Evolutionary conservation across 2,329 filamentous ascomycete genomes (phyloP).

Genomic region (Clonostachys sp.): DNA sequence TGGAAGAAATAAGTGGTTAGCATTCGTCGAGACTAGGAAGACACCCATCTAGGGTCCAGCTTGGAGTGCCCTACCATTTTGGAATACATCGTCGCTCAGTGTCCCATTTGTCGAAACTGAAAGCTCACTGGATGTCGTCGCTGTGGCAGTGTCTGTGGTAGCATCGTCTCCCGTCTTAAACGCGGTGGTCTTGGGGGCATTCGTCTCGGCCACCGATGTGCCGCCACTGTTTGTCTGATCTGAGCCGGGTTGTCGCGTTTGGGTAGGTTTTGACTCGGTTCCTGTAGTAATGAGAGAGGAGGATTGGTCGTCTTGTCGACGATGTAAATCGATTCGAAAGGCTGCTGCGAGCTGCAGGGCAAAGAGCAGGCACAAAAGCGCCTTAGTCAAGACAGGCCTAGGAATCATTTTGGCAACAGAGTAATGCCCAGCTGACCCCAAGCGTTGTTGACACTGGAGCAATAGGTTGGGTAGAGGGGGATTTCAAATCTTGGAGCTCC

Average conservation of each 20-base stretch:
- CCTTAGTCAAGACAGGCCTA: too few relatives aligned
- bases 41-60: too few relatives aligned
- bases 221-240: constrained; percentile 3
- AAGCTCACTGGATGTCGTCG: constrained; percentile 1
- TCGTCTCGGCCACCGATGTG: too few relatives aligned
- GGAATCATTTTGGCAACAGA: too few relatives aligned
- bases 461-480: too few relatives aligned
- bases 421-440: too few relatives aligned
- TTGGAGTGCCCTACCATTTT: constrained; percentile 21
- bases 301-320: constrained; percentile 23
- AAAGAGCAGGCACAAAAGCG: too few relatives aligned
- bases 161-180: neutral
- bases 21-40: neutral
- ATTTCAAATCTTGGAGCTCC: too few relatives aligned
- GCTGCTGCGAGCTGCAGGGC: constrained; percentile 28
- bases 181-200: neutral
- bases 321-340: constrained; percentile 19
- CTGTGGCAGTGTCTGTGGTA: neutral
- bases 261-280: neutral
- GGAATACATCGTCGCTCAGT: constrained; percentile 19
- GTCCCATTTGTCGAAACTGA: constrained; percentile 8
- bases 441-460: too few relatives aligned
- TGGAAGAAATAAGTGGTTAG: neutral
- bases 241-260: neutral
- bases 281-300: neutral